Base-by-base conservation (phyloP, 345 rosid genomes). In the Lepidium didymum region DNA sequence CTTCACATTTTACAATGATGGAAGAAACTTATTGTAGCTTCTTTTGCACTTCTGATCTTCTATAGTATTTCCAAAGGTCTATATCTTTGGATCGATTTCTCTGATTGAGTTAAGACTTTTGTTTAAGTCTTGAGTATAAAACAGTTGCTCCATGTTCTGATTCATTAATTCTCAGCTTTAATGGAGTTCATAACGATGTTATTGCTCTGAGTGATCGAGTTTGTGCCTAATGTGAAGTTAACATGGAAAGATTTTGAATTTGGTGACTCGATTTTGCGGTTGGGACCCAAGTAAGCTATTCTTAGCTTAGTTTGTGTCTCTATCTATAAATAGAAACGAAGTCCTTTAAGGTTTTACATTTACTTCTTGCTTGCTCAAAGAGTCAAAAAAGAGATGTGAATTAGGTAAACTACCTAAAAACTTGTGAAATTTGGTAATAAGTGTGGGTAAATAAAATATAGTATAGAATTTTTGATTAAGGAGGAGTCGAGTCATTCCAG, bases 1-100 rank as follows among this genome's bases (percentile, higher is more conserved):
- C 66, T 62, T 60, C 61, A 73, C 18, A 69, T 51, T 45, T 43
- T 35, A 25, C 73, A 56, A 46, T 10, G 54, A 50, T 49, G 67
- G 51, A 60, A 33, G 27, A 51, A 50, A 60, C 36, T 29, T 19
- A 19, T 35, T 51, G 3, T 14, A 60, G 43, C 58, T 47, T 45
- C 46, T 7, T 19, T 36, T 36, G 47, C 40, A n/a, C 53, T 4
- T 31, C 8, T 56, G 42, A 10, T 56, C 72, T 57, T 57, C 19
- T 15, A 37, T 23, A n/a, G 41, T 5, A 47, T 60, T 23, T 21
- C 52, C 16, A n/a, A 34, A 25, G 29, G n/a, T 60, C 51, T 12
- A 4, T 53, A 10, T 50, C 21, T 38, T 19, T 4, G 3, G 25
- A 16, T 65, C 27, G 18, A 40, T 65, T 6, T 57, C 43, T 35